phyloP scores from a whole-genome alignment of 345 rosid genomes.

The Luvunga scandens region DNA sequence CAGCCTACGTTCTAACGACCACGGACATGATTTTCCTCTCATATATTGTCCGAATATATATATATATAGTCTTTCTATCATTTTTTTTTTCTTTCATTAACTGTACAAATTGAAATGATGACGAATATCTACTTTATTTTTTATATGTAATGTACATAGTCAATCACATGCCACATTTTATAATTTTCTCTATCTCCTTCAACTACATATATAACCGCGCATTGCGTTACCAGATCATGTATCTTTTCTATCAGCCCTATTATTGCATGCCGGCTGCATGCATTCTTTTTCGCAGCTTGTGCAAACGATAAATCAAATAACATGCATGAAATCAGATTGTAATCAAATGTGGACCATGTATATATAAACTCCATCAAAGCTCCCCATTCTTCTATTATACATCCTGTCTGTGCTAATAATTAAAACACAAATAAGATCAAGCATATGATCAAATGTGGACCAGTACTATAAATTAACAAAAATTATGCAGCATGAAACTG shows the following conservation, averaged over 20 bases:
- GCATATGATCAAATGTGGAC: constrained; percentile 15
- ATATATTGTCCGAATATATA: too few species aligned
- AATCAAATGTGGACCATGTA: constrained; percentile 13
- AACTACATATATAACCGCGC: neutral
- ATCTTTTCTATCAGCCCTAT: neutral
- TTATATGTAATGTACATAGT: neutral
- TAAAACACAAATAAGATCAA: neutral
- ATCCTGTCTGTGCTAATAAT: neutral
- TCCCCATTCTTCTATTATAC: too few species aligned
- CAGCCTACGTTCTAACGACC: too few species aligned
- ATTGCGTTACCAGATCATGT: too few species aligned
- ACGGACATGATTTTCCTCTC: too few species aligned
- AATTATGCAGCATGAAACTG: neutral
- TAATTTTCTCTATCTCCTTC: constrained; percentile 2
- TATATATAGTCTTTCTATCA: too few species aligned
- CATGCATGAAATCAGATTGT: constrained; percentile 13
- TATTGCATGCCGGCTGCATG: neutral
- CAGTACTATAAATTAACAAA: neutral
- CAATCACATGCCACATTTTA: neutral
- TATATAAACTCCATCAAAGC: neutral
- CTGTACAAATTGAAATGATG: too few species aligned
- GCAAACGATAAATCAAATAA: neutral
- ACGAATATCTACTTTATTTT: too few species aligned
- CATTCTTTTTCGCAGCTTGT: neutral
- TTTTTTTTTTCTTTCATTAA: too few species aligned